Evolutionary conservation across 768 basidiomycete genomes (phyloP), one percentile per base, ranked within the genome.

Genomic region (Nidularia pulvinata): DNA sequence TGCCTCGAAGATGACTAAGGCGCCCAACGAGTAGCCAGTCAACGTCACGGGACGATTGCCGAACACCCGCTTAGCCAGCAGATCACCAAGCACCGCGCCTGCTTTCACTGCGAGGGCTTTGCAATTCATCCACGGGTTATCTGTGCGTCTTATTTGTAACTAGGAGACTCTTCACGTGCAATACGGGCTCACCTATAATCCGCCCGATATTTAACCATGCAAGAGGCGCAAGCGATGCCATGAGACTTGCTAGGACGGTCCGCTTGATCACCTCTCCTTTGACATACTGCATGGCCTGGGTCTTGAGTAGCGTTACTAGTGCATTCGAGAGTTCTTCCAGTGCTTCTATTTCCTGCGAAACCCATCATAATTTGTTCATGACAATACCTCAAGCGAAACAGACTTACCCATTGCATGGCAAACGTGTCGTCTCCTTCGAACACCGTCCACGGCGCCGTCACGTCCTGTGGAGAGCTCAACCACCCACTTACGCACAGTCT

Each of bases 101-200:
- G 82, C 71, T 59, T 83, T 83, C 51, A 71, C 56, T 1, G 81
- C 80, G 13, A 77, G 70, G n/a, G 79, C 74, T 55, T 70, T 74
- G 9, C 81, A 72, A 59, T 80, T 81, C 77, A 79, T 78, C 81
- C 82, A 84, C 2, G 82, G 82, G 61, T 84, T 84, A 65, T 84
- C 82, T 83, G 42, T 4, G 34, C 13, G 33, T 7, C 37, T 33
- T 39, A 32, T 32, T 42, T 45, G 53, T 56, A 44, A 33, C 50
- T 35, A 19, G 16, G 33, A 51, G 5, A 33, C 25, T 11, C 16
- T 14, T 6, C 33, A 33, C 25, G 34, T 22, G 49, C 34, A 25
- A 36, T n/a, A 3, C 39, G 7, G 22, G 33, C 13, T 62, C 58
- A 78, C 83, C 82, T 45, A 84, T 78, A 35, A 84, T 77, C 57